Evolutionary conservation across 2,329 filamentous ascomycete species (phyloP).

Genomic region (Metarhizium rileyi): DNA sequence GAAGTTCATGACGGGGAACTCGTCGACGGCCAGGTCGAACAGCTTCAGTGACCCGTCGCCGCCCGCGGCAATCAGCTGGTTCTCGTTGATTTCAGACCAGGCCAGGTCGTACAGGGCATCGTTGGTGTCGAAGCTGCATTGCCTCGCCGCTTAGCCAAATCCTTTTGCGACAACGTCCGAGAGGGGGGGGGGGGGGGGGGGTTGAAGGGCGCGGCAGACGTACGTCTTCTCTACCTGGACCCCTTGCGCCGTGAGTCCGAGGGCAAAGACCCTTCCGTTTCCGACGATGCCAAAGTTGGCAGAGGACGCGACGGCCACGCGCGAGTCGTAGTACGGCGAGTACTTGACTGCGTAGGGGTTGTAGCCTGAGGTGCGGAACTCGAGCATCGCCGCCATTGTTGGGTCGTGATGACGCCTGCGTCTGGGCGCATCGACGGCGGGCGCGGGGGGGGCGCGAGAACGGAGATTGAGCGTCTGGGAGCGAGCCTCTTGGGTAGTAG

Average conservation of each 20-base stretch:
- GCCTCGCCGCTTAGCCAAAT: neutral
- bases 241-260: constrained; percentile 74
- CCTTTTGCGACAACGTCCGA: neutral
- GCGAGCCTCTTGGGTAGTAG: too few species aligned
- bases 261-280: constrained; percentile 80
- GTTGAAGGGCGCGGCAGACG: constrained; percentile 11
- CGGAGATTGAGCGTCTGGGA: too few species aligned
- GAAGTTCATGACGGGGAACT: constrained; percentile 87
- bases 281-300: constrained; percentile 96
- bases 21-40: constrained; percentile 71
- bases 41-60: constrained; percentile 93
- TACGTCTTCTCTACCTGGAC: constrained; percentile 78
- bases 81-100: constrained; percentile 95
- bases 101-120: constrained; percentile 91
- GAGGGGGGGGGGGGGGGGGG: neutral
- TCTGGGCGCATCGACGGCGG: constrained; percentile 12
- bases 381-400: constrained; percentile 62
- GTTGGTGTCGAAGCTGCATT: constrained; percentile 79
- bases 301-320: constrained; percentile 81
- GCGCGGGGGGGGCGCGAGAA: neutral
- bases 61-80: constrained; percentile 79
- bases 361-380: constrained; percentile 87
- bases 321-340: constrained; percentile 94
- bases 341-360: constrained; percentile 98
- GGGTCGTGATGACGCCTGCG: constrained; percentile 4